Evolutionary conservation across 2,329 filamentous ascomycete genomes (phyloP).

Genomic region (Bimuria novae-zelandiae): DNA sequence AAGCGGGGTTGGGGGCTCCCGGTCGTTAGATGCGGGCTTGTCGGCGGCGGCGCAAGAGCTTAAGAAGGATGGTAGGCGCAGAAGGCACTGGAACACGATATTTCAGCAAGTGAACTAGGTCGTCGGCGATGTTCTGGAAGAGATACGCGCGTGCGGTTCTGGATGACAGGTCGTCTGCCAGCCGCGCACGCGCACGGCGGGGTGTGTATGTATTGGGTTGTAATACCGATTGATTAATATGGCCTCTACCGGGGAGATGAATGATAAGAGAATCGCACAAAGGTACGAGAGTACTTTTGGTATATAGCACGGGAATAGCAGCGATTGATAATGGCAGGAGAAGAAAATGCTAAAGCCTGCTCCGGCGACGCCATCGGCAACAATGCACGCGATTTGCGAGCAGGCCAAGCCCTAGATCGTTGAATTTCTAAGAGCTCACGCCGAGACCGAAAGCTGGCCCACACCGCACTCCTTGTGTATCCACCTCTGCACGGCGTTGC

Average conservation of each 20-base stretch:
- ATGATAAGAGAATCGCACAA: neutral
- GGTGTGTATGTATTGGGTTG: conserved; percentile 19
- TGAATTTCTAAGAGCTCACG: conserved; percentile 15
- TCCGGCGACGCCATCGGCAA: conserved; percentile 5
- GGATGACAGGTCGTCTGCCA: conserved; percentile 21
- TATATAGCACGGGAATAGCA: neutral
- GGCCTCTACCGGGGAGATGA: conserved; percentile 9
- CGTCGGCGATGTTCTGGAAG: conserved; percentile 24
- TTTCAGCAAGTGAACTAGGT: conserved; percentile 17
- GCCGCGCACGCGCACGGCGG: conserved; percentile 9
- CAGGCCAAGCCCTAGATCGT: conserved; percentile 7
- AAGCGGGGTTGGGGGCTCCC: conserved; percentile 11
- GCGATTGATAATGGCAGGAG: neutral
- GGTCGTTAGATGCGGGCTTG: neutral
- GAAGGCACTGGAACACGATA: conserved; percentile 24
- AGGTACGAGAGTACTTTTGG: neutral
- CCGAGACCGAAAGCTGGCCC: conserved; percentile 13
- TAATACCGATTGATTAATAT: conserved; percentile 22
- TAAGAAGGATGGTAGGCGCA: conserved; percentile 13
- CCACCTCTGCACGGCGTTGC: neutral
- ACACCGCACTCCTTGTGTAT: neutral
- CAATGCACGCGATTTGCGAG: conserved; percentile 16
- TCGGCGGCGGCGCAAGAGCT: conserved; percentile 4
- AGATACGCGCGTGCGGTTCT: conserved; percentile 27
- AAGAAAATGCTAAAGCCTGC: conserved; percentile 8